These are phyloP conservation scores for Rhytidiadelphus loreus DNA, from an alignment of 225 moss, liverwort and hornwort genomes.

Conservation along the genomic window DNA sequence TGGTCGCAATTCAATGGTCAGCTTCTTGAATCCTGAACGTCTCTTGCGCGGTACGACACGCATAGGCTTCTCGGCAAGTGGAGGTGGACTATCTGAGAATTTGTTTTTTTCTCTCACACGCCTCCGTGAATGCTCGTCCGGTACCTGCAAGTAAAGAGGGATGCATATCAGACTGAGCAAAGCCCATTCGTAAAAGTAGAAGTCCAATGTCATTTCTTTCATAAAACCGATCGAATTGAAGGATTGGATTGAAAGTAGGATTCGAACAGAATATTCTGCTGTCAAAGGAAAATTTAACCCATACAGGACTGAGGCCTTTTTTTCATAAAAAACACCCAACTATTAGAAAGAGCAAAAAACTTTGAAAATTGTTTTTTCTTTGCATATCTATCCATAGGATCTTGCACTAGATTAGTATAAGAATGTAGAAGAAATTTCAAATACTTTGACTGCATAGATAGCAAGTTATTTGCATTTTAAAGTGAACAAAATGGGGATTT, in stretches of 20 bases:
- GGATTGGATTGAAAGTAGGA: neutral
- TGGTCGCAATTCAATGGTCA: neutral
- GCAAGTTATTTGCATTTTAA: neutral
- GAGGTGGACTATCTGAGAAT: neutral
- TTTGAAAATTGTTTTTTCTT: neutral
- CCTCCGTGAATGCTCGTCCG: neutral
- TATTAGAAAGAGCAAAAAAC: neutral
- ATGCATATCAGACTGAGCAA: neutral
- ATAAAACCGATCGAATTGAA: neutral
- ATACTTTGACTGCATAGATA: neutral
- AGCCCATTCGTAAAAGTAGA: neutral
- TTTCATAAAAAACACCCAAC: neutral
- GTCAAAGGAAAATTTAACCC: neutral
- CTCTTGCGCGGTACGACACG: no score
- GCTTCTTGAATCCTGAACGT: neutral
- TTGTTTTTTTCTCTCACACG: no score
- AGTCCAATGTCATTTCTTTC: no score
- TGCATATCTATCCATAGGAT: neutral
- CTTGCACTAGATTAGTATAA: neutral
- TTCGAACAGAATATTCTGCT: neutral
- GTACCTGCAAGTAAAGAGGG: neutral
- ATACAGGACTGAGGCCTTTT: accelerated
- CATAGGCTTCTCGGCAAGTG: neutral
- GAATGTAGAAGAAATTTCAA: neutral
- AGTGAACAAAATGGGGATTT: neutral